Conservation (phyloP, 73 alveolate species). For the Paramecium sonneborni region DNA sequence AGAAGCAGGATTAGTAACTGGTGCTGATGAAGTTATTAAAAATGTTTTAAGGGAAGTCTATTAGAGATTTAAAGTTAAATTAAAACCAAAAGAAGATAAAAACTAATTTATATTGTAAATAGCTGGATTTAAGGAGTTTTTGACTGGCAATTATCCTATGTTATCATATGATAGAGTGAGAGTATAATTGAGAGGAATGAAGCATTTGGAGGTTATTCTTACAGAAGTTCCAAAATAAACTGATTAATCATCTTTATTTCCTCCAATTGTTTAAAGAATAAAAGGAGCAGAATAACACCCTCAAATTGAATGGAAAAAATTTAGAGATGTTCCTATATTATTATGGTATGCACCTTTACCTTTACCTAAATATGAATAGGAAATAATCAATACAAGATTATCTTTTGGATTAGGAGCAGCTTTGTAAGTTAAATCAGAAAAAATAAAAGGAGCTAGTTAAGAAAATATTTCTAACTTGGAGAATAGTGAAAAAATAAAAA, state of each 20-base stretch:
- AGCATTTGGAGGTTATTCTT: constrained; percentile 51
- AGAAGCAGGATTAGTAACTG: constrained; percentile 63
- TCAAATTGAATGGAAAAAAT: constrained; percentile 40
- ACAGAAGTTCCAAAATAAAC: constrained; percentile 62
- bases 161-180: constrained; percentile 89
- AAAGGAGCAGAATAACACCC: constrained; percentile 19
- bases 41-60: constrained; percentile 74
- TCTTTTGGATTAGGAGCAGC: not conserved
- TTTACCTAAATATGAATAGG: constrained; percentile 5
- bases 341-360: constrained; percentile 60
- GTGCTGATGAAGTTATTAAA: constrained; percentile 84
- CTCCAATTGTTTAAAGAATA: constrained; percentile 46
- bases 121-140: constrained; percentile 82
- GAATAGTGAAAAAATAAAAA: not conserved
- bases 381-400: not conserved
- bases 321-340: constrained; percentile 48
- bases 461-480: not conserved
- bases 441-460: not conserved
- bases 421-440: not conserved
- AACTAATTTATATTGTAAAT: constrained; percentile 76
- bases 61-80: constrained; percentile 44
- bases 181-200: constrained; percentile 77
- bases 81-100: constrained; percentile 70
- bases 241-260: constrained; percentile 51
- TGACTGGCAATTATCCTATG: constrained; percentile 86